Evolutionary conservation across 306 rosid species (phyloP).

Genomic region (Fragaria nilgerrensis): DNA sequence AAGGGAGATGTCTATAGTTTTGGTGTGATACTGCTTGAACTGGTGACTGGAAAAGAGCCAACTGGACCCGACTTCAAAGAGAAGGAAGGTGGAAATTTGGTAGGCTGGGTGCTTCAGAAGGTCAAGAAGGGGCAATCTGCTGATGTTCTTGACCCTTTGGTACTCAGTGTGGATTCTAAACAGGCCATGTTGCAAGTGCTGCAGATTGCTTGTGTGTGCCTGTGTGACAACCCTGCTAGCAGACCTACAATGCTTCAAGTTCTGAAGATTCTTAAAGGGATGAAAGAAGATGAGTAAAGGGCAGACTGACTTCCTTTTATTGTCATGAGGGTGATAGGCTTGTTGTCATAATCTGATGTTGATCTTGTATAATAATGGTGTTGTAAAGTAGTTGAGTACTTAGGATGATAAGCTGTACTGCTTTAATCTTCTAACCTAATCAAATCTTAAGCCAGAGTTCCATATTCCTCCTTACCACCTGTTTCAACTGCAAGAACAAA

Average conservation of each 20-base stretch:
- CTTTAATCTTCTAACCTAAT: slow-evolving; percentile 11
- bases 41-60: slow-evolving; percentile 94
- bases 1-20: slow-evolving; percentile 94
- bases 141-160: slow-evolving; percentile 76
- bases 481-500: not conserved
- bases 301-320: not conserved
- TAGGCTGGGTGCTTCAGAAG: slow-evolving; percentile 91
- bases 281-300: slow-evolving; percentile 55
- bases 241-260: slow-evolving; percentile 96
- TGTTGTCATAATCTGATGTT: not conserved
- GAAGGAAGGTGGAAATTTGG: slow-evolving; percentile 93
- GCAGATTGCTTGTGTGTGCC: slow-evolving; percentile 76
- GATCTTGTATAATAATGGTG: not conserved
- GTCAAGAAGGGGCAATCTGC: slow-evolving; percentile 64
- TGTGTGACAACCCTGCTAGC: slow-evolving; percentile 82
- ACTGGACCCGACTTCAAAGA: slow-evolving; percentile 92
- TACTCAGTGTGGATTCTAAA: slow-evolving; percentile 72
- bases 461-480: not conserved
- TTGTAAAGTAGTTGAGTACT: slow-evolving; percentile 26
- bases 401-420: not conserved
- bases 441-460: not conserved
- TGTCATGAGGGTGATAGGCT: slow-evolving; percentile 1
- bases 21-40: slow-evolving; percentile 86
- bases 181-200: slow-evolving; percentile 76
- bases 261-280: slow-evolving; percentile 66